Evolutionary conservation across 345 rosid genomes (phyloP).

Genomic region (Cardamine resedifolia): DNA sequence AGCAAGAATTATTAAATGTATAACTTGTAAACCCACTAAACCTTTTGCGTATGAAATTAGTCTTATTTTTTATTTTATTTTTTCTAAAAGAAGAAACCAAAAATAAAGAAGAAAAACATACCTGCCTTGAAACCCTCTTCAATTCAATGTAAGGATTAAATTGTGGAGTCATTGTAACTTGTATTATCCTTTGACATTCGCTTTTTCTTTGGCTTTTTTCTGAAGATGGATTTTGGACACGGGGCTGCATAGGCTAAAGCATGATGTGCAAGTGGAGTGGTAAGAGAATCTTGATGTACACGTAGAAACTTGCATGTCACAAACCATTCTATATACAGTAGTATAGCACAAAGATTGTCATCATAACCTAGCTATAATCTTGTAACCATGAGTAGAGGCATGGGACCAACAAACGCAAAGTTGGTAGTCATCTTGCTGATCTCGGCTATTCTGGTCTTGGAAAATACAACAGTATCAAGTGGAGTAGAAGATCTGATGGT

Average conservation of each 20-base stretch:
- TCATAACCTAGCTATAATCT: not conserved
- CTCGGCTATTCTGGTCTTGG: not conserved
- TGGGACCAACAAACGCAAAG: not conserved
- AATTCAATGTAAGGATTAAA: not conserved
- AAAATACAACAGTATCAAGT: not conserved
- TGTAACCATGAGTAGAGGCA: not conserved
- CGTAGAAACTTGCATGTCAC: constrained; percentile 19
- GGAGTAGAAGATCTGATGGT: not conserved
- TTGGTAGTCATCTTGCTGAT: not conserved
- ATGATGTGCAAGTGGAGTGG: constrained; percentile 23
- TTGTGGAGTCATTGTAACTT: not conserved
- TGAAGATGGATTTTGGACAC: constrained; percentile 1
- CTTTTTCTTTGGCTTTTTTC: too few species aligned
- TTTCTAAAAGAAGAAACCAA: not conserved
- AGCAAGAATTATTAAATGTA: not conserved
- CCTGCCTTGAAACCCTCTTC: not conserved
- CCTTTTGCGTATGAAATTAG: not conserved
- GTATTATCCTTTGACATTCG: not conserved
- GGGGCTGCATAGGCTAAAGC: not conserved
- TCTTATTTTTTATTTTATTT: not conserved
- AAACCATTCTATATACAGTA: not conserved
- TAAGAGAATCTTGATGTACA: not conserved
- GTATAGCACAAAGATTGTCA: not conserved
- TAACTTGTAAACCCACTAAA: not conserved
- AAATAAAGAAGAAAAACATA: not conserved